phyloP scores from a whole-genome alignment of 2,329 filamentous ascomycete genomes.

The Hortaea werneckii region DNA sequence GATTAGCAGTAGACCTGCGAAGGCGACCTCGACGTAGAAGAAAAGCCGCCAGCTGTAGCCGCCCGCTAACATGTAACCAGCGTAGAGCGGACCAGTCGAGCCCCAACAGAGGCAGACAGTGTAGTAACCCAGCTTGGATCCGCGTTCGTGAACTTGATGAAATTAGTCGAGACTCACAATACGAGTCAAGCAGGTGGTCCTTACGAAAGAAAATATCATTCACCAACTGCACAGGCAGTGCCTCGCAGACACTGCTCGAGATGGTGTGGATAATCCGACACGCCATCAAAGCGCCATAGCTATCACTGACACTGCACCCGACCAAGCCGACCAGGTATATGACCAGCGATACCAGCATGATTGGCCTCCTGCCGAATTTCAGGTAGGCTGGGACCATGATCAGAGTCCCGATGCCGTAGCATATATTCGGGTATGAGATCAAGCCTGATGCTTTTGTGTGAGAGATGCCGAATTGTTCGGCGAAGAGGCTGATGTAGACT shows the following conservation, averaged over 20 bases:
- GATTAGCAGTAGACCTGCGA: slow-evolving; percentile 35
- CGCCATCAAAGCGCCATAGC: slow-evolving; percentile 33
- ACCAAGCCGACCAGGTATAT: slow-evolving; percentile 35
- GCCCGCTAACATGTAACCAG: slow-evolving; percentile 49
- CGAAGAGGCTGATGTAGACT: slow-evolving; percentile 48
- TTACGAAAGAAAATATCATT: slow-evolving; percentile 38
- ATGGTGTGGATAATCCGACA: slow-evolving; percentile 34
- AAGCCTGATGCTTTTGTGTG: slow-evolving; percentile 44
- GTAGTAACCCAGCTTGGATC: slow-evolving; percentile 48
- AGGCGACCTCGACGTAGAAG: slow-evolving; percentile 52
- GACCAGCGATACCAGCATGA: slow-evolving; percentile 33
- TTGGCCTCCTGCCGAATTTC: slow-evolving; percentile 36
- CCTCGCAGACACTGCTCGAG: slow-evolving; percentile 37
- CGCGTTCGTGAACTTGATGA: slow-evolving; percentile 30
- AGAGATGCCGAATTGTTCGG: slow-evolving; percentile 42
- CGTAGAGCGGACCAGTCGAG: slow-evolving; percentile 46
- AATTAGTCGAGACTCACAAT: neutral
- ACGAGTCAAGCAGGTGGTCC: slow-evolving; percentile 8
- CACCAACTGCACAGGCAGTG: slow-evolving; percentile 37
- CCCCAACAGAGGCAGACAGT: slow-evolving; percentile 49
- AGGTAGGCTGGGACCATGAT: slow-evolving; percentile 49
- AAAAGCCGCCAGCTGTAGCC: slow-evolving; percentile 51
- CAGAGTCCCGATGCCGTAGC: slow-evolving; percentile 48
- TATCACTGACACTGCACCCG: slow-evolving; percentile 31
- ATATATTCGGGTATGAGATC: slow-evolving; percentile 51